Conservation (phyloP, 345 rosid species). For the Populus alba region DNA sequence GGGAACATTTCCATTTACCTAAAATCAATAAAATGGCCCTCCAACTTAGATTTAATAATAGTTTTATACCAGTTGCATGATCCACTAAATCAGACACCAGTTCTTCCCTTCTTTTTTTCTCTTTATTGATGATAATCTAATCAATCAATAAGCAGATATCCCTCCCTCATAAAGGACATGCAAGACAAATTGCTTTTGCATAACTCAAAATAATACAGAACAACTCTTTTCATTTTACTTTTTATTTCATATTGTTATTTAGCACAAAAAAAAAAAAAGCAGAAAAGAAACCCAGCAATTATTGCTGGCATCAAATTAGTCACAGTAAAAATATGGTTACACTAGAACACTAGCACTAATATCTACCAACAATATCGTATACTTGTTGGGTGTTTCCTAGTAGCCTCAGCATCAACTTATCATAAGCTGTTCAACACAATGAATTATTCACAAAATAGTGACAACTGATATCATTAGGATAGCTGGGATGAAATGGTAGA, state of each 20-base stretch:
- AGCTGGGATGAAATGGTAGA: neutral
- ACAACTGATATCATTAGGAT: neutral
- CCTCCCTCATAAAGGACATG: neutral
- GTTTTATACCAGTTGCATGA: neutral
- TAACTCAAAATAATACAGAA: neutral
- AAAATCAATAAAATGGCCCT: conserved; percentile 13
- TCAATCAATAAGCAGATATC: neutral
- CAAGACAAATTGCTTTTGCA: neutral
- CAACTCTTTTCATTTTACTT: neutral
- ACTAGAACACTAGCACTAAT: neutral
- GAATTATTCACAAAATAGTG: neutral
- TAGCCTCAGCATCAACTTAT: neutral
- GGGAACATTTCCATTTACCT: conserved; percentile 61
- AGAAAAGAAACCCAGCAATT: neutral
- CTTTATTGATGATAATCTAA: neutral
- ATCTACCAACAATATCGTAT: neutral
- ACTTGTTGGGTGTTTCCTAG: neutral
- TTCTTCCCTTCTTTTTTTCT: no score
- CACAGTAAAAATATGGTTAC: neutral
- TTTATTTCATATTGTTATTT: neutral
- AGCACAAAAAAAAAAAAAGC: neutral
- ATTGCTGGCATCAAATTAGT: neutral
- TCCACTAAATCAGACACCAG: neutral
- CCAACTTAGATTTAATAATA: neutral
- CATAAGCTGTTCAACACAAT: neutral